Evolutionary conservation across 1,139 yeast species (phyloP), one percentile per base, ranked within the genome.

Genomic region (Yamadazyma taylorii): DNA sequence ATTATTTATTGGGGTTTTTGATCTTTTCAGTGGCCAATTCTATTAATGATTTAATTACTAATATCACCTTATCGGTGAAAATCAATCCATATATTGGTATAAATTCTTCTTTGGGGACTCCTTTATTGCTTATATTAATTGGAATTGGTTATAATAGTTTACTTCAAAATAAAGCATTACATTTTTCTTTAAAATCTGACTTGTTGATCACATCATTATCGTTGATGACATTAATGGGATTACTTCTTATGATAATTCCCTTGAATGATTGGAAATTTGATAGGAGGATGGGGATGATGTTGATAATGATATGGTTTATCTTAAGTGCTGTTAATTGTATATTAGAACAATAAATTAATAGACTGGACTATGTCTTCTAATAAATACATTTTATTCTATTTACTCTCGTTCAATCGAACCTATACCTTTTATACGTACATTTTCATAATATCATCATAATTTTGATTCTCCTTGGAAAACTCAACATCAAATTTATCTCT

Each of bases 51-150:
- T 51, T 67, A n/a, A 56, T 69, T 17, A 67, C 73, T 30, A 67
- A 70, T 40, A 45, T 66, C 14, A 66, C 73, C 14, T 48, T 70
- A 5, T 59, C 75, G 5, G 49, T 61, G 3, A 58, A 51, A 24
- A 52, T 66, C 7, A 57, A 62, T 35, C 69, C 73, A 2, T 50
- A 63, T 12, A 52, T 66, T 23, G 76, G 75, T 1, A 49, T 69
- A 7, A 66, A 66, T 46, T 56, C 75, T 1, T 68, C 74, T 44
- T 50, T 70, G 32, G 75, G 75, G 0, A 65, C 76, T 0, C 75
- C 75, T 3, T 51, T 69, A 16, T 47, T 70, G 11, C 48, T 64
- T 12, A 61, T 67, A 3, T 49, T 69, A 37, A 48, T 69, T 10
- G 76, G 75, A 0, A 51, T 70, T 14, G 75, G 76, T 0, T 48